Evolutionary conservation across 495 filamentous ascomycete genomes (phyloP).

Genomic region (Talaromyces ruber): DNA sequence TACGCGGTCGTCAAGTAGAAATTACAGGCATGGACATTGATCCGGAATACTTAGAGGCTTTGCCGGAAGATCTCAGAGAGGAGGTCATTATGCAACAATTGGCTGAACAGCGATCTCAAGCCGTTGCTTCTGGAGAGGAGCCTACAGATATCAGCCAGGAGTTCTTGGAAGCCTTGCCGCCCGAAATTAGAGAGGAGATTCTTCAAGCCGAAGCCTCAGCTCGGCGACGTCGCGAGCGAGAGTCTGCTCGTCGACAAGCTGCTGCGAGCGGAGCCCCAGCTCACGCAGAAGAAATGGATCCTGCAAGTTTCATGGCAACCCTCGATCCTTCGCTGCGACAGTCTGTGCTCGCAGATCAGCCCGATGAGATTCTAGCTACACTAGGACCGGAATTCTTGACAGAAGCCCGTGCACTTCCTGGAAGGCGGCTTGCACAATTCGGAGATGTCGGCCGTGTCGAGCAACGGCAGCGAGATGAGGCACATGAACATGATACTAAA

Average conservation of each 20-base stretch:
- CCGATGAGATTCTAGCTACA: conserved; percentile 79
- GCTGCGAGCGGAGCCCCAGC: conserved; percentile 41
- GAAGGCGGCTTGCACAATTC: conserved; percentile 53
- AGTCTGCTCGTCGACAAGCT: conserved; percentile 57
- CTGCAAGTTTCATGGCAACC: conserved; percentile 85
- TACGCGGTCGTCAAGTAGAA: conserved; percentile 77
- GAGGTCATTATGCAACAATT: conserved; percentile 89
- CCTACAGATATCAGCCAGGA: conserved; percentile 85
- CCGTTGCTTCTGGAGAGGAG: conserved; percentile 70
- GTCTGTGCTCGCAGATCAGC: conserved; percentile 81
- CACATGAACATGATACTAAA: conserved; percentile 39
- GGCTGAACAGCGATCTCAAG: conserved; percentile 71
- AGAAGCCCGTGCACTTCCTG: conserved; percentile 68
- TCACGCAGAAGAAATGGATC: conserved; percentile 81
- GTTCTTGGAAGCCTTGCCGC: conserved; percentile 86
- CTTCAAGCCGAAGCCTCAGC: conserved; percentile 83
- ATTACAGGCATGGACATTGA: conserved; percentile 94
- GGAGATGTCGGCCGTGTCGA: conserved; percentile 41
- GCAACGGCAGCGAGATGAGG: conserved; percentile 35
- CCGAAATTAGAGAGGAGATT: conserved; percentile 82
- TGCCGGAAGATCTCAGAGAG: conserved; percentile 91
- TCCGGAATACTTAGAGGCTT: conserved; percentile 81
- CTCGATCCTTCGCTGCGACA: conserved; percentile 79
- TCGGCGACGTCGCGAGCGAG: conserved; percentile 80
- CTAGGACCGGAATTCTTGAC: conserved; percentile 76